These are phyloP conservation scores for Brettanomyces nanus DNA, from an alignment of 805 yeast genomes.

Conservation along the genomic window DNA sequence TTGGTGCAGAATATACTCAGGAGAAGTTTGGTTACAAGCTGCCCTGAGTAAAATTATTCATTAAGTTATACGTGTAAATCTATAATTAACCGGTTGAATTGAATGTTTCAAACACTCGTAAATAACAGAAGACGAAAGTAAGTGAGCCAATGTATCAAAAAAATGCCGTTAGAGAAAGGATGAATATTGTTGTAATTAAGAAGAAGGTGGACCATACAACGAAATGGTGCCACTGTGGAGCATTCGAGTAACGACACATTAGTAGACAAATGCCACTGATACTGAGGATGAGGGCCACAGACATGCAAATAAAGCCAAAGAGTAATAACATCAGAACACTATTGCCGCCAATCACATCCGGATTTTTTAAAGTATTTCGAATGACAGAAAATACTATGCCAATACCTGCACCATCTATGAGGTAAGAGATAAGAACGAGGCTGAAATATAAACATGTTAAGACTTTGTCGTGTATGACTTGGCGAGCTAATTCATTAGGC, in stretches of 20 bases:
- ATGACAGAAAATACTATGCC: conserved; percentile 30
- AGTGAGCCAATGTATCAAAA: conserved; percentile 7
- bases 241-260: conserved; percentile 29
- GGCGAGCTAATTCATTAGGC: conserved; percentile 12
- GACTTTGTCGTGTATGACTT: conserved; percentile 33
- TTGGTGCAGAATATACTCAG: conserved; percentile 48
- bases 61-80: too few species aligned
- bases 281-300: conserved; percentile 34
- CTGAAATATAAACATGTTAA: conserved; percentile 36
- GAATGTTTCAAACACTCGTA: neutral
- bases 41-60: neutral
- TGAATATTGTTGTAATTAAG: conserved; percentile 32
- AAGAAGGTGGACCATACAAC: conserved; percentile 35
- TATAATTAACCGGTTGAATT: too few species aligned
- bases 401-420: conserved; percentile 35
- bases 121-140: neutral
- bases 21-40: conserved; percentile 25
- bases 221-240: conserved; percentile 34
- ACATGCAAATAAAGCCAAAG: conserved; percentile 31
- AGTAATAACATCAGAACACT: conserved; percentile 22
- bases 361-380: conserved; percentile 4
- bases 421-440: conserved; percentile 30
- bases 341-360: conserved; percentile 2
- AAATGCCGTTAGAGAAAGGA: conserved; percentile 29
- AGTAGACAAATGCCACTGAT: conserved; percentile 38